These are phyloP conservation scores for Candida parachauliodes DNA, from an alignment of 805 yeast genomes.

Conservation along the genomic window DNA sequence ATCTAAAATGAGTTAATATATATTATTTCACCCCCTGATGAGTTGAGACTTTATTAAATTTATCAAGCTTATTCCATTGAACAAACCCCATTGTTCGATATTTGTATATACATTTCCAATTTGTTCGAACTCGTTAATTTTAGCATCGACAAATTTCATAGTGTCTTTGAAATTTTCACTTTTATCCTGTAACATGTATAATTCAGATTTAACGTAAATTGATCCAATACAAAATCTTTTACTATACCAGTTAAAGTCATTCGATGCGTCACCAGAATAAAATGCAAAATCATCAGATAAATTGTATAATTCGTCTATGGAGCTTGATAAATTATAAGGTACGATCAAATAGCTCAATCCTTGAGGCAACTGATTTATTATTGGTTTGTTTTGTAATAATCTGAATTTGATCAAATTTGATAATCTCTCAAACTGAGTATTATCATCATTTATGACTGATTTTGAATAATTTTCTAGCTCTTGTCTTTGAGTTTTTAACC, in stretches of 20 bases:
- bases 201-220: slow-evolving; percentile 70
- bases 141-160: slow-evolving; percentile 56
- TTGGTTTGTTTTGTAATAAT: slow-evolving; percentile 48
- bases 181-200: slow-evolving; percentile 75
- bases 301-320: slow-evolving; percentile 66
- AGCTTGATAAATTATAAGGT: slow-evolving; percentile 56
- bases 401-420: slow-evolving; percentile 47
- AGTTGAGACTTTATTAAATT: slow-evolving; percentile 73
- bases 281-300: slow-evolving; percentile 81
- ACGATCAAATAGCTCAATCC: slow-evolving; percentile 60
- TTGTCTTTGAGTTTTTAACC: slow-evolving; percentile 44
- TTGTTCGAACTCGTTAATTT: slow-evolving; percentile 49
- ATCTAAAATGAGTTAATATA: slow-evolving; percentile 8
- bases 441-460: slow-evolving; percentile 23
- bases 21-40: slow-evolving; percentile 48
- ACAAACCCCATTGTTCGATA: slow-evolving; percentile 73
- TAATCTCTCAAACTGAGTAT: slow-evolving; percentile 40
- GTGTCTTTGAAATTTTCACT: slow-evolving; percentile 58
- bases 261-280: slow-evolving; percentile 73
- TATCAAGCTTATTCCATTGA: slow-evolving; percentile 58
- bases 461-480: slow-evolving; percentile 28
- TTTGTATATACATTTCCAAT: slow-evolving; percentile 61
- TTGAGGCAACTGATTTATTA: slow-evolving; percentile 39
- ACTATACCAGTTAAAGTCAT: slow-evolving; percentile 91
- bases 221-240: slow-evolving; percentile 70